Conservation (phyloP, 306 rosid genomes). For the Trifolium fragiferum region DNA sequence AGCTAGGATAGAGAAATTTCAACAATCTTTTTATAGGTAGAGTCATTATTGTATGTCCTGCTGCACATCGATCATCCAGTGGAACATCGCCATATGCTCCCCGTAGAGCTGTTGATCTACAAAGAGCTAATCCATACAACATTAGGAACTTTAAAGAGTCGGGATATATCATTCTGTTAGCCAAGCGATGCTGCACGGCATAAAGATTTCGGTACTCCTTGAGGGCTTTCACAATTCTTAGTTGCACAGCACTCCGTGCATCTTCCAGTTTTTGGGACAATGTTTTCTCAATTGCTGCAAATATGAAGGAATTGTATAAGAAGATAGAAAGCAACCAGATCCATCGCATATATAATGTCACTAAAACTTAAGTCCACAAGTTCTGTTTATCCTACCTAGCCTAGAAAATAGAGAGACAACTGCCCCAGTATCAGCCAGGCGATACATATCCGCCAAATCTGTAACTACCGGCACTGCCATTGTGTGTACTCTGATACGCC, state of each 20-base stretch:
- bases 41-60: slow-evolving; percentile 85
- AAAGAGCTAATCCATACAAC: slow-evolving; percentile 85
- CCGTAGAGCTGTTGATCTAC: slow-evolving; percentile 83
- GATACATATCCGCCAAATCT: slow-evolving; percentile 86
- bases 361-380: slow-evolving; percentile 33
- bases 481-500: slow-evolving; percentile 97
- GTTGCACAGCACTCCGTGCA: slow-evolving; percentile 81
- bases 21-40: slow-evolving; percentile 78
- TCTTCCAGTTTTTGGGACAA: slow-evolving; percentile 87
- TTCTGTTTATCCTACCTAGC: slow-evolving; percentile 64
- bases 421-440: slow-evolving; percentile 95
- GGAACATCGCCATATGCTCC: slow-evolving; percentile 85
- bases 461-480: slow-evolving; percentile 91
- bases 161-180: slow-evolving; percentile 90
- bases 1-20: slow-evolving; percentile 87
- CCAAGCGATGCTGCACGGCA: slow-evolving; percentile 94
- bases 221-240: slow-evolving; percentile 80
- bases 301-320: slow-evolving; percentile 44
- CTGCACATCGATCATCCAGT: slow-evolving; percentile 91
- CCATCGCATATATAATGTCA: slow-evolving; percentile 18
- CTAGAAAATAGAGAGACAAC: slow-evolving; percentile 77
- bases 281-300: slow-evolving; percentile 93
- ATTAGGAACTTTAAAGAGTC: slow-evolving; percentile 83
- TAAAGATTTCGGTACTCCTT: slow-evolving; percentile 88
- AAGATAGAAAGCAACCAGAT: slow-evolving; percentile 41